Percentiles rank a stretch among this genome's conserved stretches.
These are phyloP conservation scores for Jimgerdemannia flammicorona DNA, from an alignment of 192 early-diverging fungal genomes.

Conservation along the genomic window DNA sequence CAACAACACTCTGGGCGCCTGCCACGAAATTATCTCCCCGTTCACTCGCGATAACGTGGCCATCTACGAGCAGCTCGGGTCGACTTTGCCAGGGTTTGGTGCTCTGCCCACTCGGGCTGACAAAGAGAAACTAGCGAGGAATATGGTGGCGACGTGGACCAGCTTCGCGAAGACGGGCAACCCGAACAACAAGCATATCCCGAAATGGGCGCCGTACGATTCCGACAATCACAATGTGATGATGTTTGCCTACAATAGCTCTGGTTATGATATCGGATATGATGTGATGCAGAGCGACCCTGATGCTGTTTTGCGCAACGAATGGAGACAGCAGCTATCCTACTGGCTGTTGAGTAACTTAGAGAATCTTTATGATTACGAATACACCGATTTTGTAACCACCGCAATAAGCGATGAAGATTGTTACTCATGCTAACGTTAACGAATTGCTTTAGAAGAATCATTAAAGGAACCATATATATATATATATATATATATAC, in stretches of 20 bases:
- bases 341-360: too few relatives aligned
- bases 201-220: constrained; percentile 18
- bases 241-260: constrained; percentile 14
- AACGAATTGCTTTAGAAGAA: too few relatives aligned
- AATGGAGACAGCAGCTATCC: not conserved
- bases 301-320: not conserved
- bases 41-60: constrained; percentile 17
- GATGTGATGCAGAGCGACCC: not conserved
- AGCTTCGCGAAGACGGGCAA: constrained; percentile 37
- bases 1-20: constrained; percentile 18
- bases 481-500: too few relatives aligned
- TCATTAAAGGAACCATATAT: too few relatives aligned
- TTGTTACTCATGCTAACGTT: too few relatives aligned
- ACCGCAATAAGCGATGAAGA: too few relatives aligned
- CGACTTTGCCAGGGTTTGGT: not conserved
- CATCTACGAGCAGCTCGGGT: not conserved
- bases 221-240: constrained; percentile 3
- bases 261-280: not conserved
- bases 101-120: constrained; percentile 14
- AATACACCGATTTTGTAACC: too few relatives aligned
- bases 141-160: constrained; percentile 22
- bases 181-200: constrained; percentile 26
- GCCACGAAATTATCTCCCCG: constrained; percentile 14
- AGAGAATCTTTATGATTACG: too few relatives aligned
- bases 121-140: constrained; percentile 31